A percentile compares a stretch with the other conserved stretches of the same genome.
Conservation (phyloP, 805 yeast genomes). For the Lachancea sp. region DNA sequence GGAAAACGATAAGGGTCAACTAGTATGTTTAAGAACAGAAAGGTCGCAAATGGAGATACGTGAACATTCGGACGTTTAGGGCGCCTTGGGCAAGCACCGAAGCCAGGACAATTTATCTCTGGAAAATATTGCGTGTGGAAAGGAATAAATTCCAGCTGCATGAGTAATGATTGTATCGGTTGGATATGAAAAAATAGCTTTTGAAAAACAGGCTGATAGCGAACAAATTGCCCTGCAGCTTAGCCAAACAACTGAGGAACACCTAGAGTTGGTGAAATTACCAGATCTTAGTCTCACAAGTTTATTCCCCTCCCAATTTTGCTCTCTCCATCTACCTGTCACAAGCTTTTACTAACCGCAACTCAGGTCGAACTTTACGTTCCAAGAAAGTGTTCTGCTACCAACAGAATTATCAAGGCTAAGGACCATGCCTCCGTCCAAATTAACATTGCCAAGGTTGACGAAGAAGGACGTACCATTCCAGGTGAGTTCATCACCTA, state of each 20-base stretch:
- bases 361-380: constrained; percentile 97
- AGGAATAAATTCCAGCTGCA: not conserved
- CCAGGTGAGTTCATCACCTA: constrained; percentile 87
- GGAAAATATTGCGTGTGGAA: too few species aligned
- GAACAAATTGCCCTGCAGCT: too few species aligned
- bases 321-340: not conserved
- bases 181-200: too few species aligned
- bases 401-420: constrained; percentile 99
- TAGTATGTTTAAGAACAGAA: constrained; percentile 62
- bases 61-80: too few species aligned
- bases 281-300: too few species aligned
- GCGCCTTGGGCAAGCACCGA: constrained; percentile 3
- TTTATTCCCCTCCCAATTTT: not conserved
- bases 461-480: constrained; percentile 91
- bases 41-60: not conserved
- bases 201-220: too few species aligned
- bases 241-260: too few species aligned
- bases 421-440: constrained; percentile 99
- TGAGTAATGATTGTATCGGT: not conserved
- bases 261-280: too few species aligned
- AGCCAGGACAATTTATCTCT: too few species aligned
- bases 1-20: constrained; percentile 99
- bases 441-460: constrained; percentile 97
- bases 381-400: constrained; percentile 99
- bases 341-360: constrained; percentile 19